Evolutionary conservation across 441 rosid species (phyloP).

Genomic region (Arabidopsis hybrid): DNA sequence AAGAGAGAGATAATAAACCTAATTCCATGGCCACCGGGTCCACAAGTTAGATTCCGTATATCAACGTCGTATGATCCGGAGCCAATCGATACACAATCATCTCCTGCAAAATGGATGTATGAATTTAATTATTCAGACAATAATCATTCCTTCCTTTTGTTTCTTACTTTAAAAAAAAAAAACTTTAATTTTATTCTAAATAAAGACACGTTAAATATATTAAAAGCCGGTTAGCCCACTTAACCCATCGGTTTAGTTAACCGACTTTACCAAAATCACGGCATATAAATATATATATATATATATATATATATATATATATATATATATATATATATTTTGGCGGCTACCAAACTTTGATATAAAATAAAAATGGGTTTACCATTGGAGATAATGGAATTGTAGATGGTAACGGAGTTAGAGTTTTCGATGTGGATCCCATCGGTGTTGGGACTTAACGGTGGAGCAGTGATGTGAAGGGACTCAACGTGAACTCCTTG

Average conservation of each 20-base stretch:
- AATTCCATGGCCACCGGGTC: constrained; percentile 92
- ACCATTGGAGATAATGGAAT: constrained; percentile 77
- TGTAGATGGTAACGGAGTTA: constrained; percentile 62
- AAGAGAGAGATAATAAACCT: constrained; percentile 49
- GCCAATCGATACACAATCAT: constrained; percentile 72
- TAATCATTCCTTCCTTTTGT: neutral
- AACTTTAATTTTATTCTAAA: neutral
- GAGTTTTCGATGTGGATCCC: constrained; percentile 92
- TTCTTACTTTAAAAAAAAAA: too few species aligned
- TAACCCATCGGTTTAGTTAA: neutral
- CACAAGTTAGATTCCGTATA: constrained; percentile 76
- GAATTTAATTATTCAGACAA: constrained; percentile 24
- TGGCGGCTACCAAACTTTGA: neutral
- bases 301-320: too few species aligned
- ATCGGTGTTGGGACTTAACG: constrained; percentile 89
- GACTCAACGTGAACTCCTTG: constrained; percentile 68
- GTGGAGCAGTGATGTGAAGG: constrained; percentile 74
- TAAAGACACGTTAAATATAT: neutral
- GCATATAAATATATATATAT: neutral
- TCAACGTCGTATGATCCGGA: constrained; percentile 77
- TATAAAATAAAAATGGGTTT: neutral
- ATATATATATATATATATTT: neutral
- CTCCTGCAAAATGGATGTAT: constrained; percentile 47
- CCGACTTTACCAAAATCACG: neutral
- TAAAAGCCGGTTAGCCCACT: neutral